Evolutionary conservation across 164 flowering plant genomes (phyloP), one percentile per base, ranked within the genome.

Genomic region (Magnolia kwangsiensis): DNA sequence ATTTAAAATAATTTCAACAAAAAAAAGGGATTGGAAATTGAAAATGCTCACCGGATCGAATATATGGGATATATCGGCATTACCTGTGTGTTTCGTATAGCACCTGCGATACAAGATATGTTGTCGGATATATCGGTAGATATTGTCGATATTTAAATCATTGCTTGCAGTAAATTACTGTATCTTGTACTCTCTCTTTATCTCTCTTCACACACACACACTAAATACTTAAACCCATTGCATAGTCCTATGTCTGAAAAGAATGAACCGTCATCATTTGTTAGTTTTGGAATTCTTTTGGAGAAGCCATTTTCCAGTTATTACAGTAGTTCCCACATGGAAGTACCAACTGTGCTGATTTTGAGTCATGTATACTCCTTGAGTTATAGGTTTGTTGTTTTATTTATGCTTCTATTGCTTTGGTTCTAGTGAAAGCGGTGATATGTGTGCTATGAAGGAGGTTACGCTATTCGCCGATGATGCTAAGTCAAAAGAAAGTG

Each of bases 401-500:
- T 72, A 2, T 66, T 11, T 49, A 72, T 64, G 20, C 8, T 71
- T 11, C n/a, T 69, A 27, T 66, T 81, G 68, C 61, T 70, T 65
- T 71, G 76, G 45, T 72, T 74, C 27, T 76, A 94, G 98, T 85
- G 98, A 90, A 80, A 94, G 92, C 78, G 98, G 96, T 20, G 98
- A 92, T 77, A 94, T 94, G 98, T 92, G 98, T 87, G 97, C 98
- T 50, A 94, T 94, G 97, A 94, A 94, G 86, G 98, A 94, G 85
- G 98, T 94, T 69, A 89, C 92, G 9, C 80, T 94, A 78, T 89
- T 92, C 80, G 86, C 96, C 66, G 98, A 94, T 89, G 97, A 92
- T 86, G 89, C 97, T 11, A 94, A 94, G 84, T 94, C 98, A 61
- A 94, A 86, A 81, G 98, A 94, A 88, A 88, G 98, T 87, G 95